Evolutionary conservation across 768 basidiomycete species (phyloP).

Genomic region (Termitomyces sp.): DNA sequence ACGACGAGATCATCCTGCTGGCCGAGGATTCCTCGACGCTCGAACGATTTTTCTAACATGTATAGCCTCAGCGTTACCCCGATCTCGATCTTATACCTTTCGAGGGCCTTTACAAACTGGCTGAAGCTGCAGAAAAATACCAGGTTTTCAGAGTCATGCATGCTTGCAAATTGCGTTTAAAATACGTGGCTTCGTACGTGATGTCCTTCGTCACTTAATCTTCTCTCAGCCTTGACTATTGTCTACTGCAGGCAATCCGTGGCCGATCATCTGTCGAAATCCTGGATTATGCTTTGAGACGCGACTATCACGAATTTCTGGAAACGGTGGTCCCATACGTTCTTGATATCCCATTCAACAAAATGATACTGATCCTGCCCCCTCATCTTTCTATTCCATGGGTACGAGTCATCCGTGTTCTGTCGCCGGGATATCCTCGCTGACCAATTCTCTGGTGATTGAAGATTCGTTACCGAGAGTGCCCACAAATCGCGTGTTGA

Average conservation of each 20-base stretch:
- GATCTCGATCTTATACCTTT: too few species aligned
- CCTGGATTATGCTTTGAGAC: constrained; percentile 7
- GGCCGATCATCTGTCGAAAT: constrained; percentile 9
- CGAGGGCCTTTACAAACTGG: background rate
- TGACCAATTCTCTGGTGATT: too few species aligned
- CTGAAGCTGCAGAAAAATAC: background rate
- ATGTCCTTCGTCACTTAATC: background rate
- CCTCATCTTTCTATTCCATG: background rate
- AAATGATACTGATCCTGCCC: background rate
- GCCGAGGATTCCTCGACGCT: too few species aligned
- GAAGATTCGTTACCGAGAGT: background rate
- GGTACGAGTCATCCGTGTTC: background rate
- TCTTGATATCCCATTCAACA: background rate
- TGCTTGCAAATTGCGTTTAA: background rate
- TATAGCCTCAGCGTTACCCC: too few species aligned
- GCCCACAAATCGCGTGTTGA: too few species aligned
- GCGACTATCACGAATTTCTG: constrained; percentile 4
- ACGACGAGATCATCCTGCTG: too few species aligned
- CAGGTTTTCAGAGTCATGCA: background rate
- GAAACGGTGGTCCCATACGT: background rate
- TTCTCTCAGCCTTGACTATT: background rate
- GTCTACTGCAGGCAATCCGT: background rate
- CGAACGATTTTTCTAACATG: too few species aligned
- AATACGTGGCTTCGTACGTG: background rate
- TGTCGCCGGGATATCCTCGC: too few species aligned